A percentile compares a stretch with the other conserved stretches of the same genome.
Conservation (phyloP, 139 green algal genomes). For the Coccomyxa sp. region DNA sequence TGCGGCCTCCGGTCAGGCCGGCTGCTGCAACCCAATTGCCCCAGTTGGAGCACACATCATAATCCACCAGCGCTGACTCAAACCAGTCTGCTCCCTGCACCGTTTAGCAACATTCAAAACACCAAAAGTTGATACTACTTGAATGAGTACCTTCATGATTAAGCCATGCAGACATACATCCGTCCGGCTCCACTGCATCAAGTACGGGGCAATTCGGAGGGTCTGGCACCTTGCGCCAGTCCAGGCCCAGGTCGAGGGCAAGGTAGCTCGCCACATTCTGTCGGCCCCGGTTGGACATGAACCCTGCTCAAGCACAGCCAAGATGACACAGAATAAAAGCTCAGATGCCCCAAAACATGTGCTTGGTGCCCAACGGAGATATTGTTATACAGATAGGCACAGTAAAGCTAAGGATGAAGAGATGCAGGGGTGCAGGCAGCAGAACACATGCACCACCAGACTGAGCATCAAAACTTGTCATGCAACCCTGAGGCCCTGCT, state of each 20-base stretch:
- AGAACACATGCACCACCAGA: too few species aligned
- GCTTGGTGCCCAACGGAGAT: too few species aligned
- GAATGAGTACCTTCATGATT: too few species aligned
- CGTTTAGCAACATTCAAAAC: too few species aligned
- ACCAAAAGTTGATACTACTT: too few species aligned
- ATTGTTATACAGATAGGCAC: too few species aligned
- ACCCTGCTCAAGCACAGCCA: slow-evolving; percentile 49
- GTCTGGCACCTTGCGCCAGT: background rate
- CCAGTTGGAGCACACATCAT: slow-evolving; percentile 86
- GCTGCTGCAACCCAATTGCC: slow-evolving; percentile 90
- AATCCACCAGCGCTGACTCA: slow-evolving; percentile 87
- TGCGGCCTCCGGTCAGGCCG: slow-evolving; percentile 54
- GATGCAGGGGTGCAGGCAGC: too few species aligned
- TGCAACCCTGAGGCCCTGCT: too few species aligned
- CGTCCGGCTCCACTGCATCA: background rate
- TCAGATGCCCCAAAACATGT: background rate
- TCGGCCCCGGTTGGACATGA: slow-evolving; percentile 93
- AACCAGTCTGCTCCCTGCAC: slow-evolving; percentile 75
- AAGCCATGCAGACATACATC: background rate
- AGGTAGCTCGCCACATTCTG: slow-evolving; percentile 92
- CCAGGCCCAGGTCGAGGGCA: slow-evolving; percentile 66
- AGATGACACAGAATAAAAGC: background rate
- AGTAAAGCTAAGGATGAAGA: too few species aligned
- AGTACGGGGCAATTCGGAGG: background rate
- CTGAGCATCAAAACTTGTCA: too few species aligned